phyloP scores from a whole-genome alignment of 768 basidiomycete genomes.

The Lentinus tigrinus region DNA sequence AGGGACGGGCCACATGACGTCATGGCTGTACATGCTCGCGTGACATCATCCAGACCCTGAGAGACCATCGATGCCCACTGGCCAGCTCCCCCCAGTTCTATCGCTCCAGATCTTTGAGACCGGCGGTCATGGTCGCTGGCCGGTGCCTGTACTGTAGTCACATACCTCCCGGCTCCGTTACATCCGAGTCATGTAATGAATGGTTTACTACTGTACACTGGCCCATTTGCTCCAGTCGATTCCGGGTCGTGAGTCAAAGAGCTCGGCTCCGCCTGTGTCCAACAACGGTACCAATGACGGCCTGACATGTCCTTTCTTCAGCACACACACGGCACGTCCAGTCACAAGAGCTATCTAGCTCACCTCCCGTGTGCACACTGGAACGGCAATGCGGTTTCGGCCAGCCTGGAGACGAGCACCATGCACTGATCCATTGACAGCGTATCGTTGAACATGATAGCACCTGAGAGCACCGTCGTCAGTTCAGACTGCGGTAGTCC shows the following conservation, averaged over 20 bases:
- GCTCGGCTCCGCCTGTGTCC: neutral
- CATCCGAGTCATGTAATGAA: neutral
- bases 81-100: neutral
- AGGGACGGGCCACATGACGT: constrained; percentile 15
- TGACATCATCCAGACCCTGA: constrained; percentile 19
- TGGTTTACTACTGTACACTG: neutral
- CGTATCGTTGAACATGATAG: constrained; percentile 95
- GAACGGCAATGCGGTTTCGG: constrained; percentile 80
- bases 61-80: constrained; percentile 3
- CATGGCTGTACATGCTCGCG: constrained; percentile 15
- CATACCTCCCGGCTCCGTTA: neutral
- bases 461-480: constrained; percentile 50
- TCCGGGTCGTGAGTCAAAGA: neutral
- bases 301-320: neutral
- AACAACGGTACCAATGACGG: constrained; percentile 23
- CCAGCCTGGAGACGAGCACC: constrained; percentile 64
- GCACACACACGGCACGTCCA: neutral
- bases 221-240: constrained; percentile 2
- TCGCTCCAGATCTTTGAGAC: constrained; percentile 17
- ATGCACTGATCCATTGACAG: constrained; percentile 68
- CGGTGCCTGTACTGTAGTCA: no score
- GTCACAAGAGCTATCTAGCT: neutral
- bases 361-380: constrained; percentile 96
- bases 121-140: no score
- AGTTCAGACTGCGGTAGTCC: no score